Evolutionary conservation across 805 yeast species (phyloP), one percentile per base, ranked within the genome.

Genomic region (Candida nemodendra): DNA sequence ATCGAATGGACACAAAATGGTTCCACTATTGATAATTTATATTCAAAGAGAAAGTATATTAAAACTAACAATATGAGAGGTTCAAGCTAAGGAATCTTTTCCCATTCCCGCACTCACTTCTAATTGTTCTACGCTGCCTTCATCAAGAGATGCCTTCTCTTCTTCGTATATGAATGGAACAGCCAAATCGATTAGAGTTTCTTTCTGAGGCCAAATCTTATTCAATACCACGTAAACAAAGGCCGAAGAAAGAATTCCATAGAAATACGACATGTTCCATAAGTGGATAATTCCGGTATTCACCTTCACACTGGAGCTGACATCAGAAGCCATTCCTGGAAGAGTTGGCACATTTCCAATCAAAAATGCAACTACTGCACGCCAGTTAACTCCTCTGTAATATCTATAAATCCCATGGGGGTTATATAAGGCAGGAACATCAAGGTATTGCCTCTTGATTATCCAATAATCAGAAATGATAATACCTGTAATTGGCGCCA

Each of bases 381-480:
- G 61, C 67, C 68, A 68, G 53, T 74, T 71, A 46, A 66, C 35
- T 8, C 79, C 79, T 27, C 48, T 53, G 29, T 44, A 54, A 52
- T 68, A 72, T 57, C 68, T 68, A 51, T 71, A 74, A 37, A 55
- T 51, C 11, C 56, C 56, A 14, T 57, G 41, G 2, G 57, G 44
- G 21, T 59, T 48, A 22, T 57, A 42, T 67, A 53, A 42, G 63
- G 69, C 33, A 53, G 56, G 39, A 66, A 54, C 50, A 62, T 62
- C 46, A 67, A 46, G 44, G 61, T 62, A 44, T 53, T 55, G 18
- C 53, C 51, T 54, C 72, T 62, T 32, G 60, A 66, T 34, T 49
- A 64, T 63, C 58, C 55, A 69, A 47, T 56, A 56, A 56, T 71
- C 75, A 13, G 65, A 50, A 18, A 62, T 43, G 35, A 67, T 53